Conservation (phyloP, 805 yeast genomes). For the Yamadazyma olivae region DNA sequence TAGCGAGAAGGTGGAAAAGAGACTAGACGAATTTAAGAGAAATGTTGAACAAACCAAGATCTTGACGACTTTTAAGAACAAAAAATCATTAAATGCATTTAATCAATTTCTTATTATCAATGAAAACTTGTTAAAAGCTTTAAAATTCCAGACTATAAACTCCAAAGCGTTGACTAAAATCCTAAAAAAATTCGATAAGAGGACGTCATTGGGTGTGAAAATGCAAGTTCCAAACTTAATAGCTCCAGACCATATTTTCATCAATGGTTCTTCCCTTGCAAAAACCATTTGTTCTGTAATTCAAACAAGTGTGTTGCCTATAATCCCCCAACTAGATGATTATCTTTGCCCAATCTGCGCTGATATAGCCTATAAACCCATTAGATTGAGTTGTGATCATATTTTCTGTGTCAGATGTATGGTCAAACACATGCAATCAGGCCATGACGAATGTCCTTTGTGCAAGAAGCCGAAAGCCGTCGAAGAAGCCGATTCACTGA, state of each 20-base stretch:
- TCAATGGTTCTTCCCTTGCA: constrained; percentile 49
- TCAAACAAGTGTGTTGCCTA: constrained; percentile 48
- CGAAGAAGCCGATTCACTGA: constrained; percentile 53
- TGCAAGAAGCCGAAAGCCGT: constrained; percentile 56
- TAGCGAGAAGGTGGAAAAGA: constrained; percentile 42
- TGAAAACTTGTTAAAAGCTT: constrained; percentile 49
- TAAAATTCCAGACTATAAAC: constrained; percentile 62
- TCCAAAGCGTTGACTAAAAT: constrained; percentile 64
- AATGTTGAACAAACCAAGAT: constrained; percentile 37
- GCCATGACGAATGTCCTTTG: constrained; percentile 62
- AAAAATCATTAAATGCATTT: constrained; percentile 44
- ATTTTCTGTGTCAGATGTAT: constrained; percentile 71
- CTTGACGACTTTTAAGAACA: constrained; percentile 42
- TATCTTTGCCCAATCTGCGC: constrained; percentile 73
- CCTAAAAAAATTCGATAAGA: constrained; percentile 73
- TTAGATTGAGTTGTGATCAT: constrained; percentile 61
- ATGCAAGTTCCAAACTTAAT: constrained; percentile 44
- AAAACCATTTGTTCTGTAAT: constrained; percentile 55
- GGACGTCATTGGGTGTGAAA: constrained; percentile 53
- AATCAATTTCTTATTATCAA: constrained; percentile 52
- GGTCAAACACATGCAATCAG: constrained; percentile 60
- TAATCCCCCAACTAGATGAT: constrained; percentile 74
- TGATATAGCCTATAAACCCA: constrained; percentile 69
- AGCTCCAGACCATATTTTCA: constrained; percentile 38
- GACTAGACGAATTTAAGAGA: constrained; percentile 39